Evolutionary conservation across 2,329 filamentous ascomycete species (phyloP), one percentile per base, ranked within the genome.

Genomic region (Mycocentrospora acerina): DNA sequence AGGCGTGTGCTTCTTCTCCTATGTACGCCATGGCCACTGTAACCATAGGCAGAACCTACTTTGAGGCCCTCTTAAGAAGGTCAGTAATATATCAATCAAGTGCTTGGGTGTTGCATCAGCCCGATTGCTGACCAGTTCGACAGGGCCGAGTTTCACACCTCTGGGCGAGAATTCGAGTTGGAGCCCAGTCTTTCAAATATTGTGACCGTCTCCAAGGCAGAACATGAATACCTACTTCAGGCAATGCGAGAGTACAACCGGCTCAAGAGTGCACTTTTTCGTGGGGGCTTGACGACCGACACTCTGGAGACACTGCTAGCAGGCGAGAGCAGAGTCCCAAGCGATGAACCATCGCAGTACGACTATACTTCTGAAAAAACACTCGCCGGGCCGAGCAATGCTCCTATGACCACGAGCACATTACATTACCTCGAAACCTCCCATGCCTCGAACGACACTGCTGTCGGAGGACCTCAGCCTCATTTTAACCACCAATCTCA

Each of bases 21-120:
- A 43, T 46, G 32, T 35, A 29, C 44, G 48, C 41, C 46, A 71
- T 71, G 68, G 58, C 60, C 9, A 60, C 72, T 48, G 75, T 85
- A 34, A 82, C 79, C 8, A 74, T 84, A 48, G 78, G 80, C 46
- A 80, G 76, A 56, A 63, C 67, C 33, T 79, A 84, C 66, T 79
- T 84, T 52, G 77, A 84, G 54, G 78, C 79, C 40, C 70, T 85
- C 31, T 58, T 83, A 36, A 74, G 77, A 59, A 77, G 79, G 83
- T 85, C 66, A 70, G 75, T 63, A 15, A 31, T 35, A 29, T n/a
- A 15, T 27, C 12, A 35, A 16, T 22, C 30, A 29, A n/a, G 34
- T 27, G n/a, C 30, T 30, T 29, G 35, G 12, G 10, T 32, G 24
- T 16, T 35, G 32, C 27, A 16, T 29, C n/a, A 14, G 24, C 13